A percentile compares a stretch with the other conserved stretches of the same genome.
Evolutionary conservation across 352 stramenopile species (phyloP).

Genomic region (Pythium guiyangense): DNA sequence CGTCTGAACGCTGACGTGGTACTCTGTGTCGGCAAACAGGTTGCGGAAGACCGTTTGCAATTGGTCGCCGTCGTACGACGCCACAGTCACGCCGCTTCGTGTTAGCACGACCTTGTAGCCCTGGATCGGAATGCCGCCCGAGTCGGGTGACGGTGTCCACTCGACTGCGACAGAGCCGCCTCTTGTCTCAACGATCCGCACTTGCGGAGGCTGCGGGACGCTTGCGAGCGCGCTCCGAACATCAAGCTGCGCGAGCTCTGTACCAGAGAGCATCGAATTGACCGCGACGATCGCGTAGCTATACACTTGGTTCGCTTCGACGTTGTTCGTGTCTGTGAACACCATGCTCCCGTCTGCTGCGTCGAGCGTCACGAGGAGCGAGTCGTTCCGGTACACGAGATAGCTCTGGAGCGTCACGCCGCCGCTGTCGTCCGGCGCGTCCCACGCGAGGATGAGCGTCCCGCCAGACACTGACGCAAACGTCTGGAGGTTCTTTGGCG

Average conservation of each 20-base stretch:
- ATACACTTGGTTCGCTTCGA: constrained; percentile 28
- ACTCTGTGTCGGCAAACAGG: constrained; percentile 31
- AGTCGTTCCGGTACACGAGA: constrained; percentile 29
- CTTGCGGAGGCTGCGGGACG: constrained; percentile 11
- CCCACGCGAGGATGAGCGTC: constrained; percentile 32
- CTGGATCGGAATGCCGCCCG: constrained; percentile 23
- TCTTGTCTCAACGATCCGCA: constrained; percentile 15
- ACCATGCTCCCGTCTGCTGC: background rate
- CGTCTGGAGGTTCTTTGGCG: constrained; percentile 29
- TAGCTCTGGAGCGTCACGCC: constrained; percentile 35
- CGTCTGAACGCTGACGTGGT: constrained; percentile 19
- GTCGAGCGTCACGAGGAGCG: constrained; percentile 7
- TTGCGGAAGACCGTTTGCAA: constrained; percentile 15
- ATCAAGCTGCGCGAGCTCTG: constrained; percentile 5
- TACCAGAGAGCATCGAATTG: constrained; percentile 19
- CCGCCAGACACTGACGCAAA: constrained; percentile 30
- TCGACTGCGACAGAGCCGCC: constrained; percentile 23
- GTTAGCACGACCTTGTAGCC: constrained; percentile 18
- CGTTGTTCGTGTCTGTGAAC: constrained; percentile 24
- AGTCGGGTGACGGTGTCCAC: constrained; percentile 21
- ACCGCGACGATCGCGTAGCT: constrained; percentile 34
- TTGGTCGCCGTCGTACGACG: constrained; percentile 15
- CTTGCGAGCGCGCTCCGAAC: constrained; percentile 18
- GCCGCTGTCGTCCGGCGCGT: constrained; percentile 30
- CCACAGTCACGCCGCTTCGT: constrained; percentile 8